phyloP scores from a whole-genome alignment of 495 filamentous ascomycete genomes.

The Paragyromitra xinjiangensis region DNA sequence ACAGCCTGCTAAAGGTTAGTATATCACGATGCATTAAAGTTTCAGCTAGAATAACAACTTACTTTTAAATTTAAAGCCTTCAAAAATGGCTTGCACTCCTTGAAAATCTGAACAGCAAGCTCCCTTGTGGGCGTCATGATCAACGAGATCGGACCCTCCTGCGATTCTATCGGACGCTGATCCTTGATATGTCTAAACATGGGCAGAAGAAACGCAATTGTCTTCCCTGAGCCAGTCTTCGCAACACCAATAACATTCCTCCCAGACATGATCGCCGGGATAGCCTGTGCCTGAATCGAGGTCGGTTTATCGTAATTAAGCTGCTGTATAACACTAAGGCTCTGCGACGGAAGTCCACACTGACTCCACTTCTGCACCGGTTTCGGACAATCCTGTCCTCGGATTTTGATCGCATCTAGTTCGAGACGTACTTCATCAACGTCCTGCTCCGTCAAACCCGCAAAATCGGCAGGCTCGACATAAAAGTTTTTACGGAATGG shows the following conservation, averaged over 20 bases:
- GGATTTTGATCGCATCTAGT: conserved; percentile 93
- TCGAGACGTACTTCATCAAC: conserved; percentile 81
- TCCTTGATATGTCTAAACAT: conserved; percentile 99
- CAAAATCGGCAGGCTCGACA: conserved; percentile 83
- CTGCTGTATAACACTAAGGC: conserved; percentile 83
- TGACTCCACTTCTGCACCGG: conserved; percentile 97
- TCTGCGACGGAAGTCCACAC: conserved; percentile 85
- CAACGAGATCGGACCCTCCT: conserved; percentile 86
- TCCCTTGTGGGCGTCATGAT: conserved; percentile 97
- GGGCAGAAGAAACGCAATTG: conserved; percentile 89
- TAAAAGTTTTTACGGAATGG: conserved; percentile 94
- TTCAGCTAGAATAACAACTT: conserved; percentile 12
- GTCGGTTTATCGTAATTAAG: conserved; percentile 90
- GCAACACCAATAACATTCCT: conserved; percentile 96
- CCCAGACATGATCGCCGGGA: conserved; percentile 95
- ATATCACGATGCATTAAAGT: not conserved
- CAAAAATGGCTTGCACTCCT: conserved; percentile 91
- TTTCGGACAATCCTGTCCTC: conserved; percentile 84
- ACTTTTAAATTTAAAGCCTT: conserved; percentile 86
- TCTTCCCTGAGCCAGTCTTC: conserved; percentile 99
- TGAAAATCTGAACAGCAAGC: conserved; percentile 91
- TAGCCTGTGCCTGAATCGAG: conserved; percentile 92
- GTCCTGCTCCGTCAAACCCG: conserved; percentile 86
- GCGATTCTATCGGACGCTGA: conserved; percentile 79
- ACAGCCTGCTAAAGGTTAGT: conserved; percentile 65